Percentiles rank a stretch among this genome's conserved stretches.
These are phyloP conservation scores for Sporothrix inflata DNA, from an alignment of 2,329 filamentous ascomycete species.

Conservation along the genomic window DNA sequence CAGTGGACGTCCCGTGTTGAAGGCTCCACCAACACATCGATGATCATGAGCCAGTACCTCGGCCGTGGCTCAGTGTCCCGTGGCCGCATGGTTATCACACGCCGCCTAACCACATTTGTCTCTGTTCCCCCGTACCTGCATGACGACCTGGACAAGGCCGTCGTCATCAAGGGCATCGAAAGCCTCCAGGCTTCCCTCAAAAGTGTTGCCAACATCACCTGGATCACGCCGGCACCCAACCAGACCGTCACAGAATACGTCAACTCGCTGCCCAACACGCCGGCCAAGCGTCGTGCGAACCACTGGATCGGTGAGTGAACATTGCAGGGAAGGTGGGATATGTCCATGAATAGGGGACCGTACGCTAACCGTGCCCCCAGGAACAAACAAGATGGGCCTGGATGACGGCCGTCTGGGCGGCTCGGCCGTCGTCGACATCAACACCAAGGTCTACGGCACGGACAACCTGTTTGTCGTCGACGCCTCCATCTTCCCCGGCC, in stretches of 20 bases:
- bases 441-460: conserved; percentile 68
- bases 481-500: conserved; percentile 60
- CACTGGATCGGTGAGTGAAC: conserved; percentile 53
- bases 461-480: conserved; percentile 66
- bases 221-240: conserved; percentile 56
- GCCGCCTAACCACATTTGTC: conserved; percentile 60
- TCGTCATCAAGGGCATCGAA: conserved; percentile 66
- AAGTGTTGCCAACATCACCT: conserved; percentile 57
- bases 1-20: conserved; percentile 60
- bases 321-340: no score
- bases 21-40: conserved; percentile 40
- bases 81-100: conserved; percentile 63
- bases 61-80: conserved; percentile 64
- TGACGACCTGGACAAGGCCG: conserved; percentile 61
- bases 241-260: conserved; percentile 61
- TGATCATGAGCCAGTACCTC: conserved; percentile 64
- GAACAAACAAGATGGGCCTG: conserved; percentile 62
- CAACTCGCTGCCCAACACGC: conserved; percentile 48
- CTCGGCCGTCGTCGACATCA: conserved; percentile 62
- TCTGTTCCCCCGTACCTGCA: conserved; percentile 62
- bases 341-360: no score
- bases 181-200: conserved; percentile 60
- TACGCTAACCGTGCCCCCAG: neutral
- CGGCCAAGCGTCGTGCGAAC: conserved; percentile 49
- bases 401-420: conserved; percentile 59